phyloP scores from a whole-genome alignment of 371 early-diverging fungal species.

The Mucor circinelloides region DNA sequence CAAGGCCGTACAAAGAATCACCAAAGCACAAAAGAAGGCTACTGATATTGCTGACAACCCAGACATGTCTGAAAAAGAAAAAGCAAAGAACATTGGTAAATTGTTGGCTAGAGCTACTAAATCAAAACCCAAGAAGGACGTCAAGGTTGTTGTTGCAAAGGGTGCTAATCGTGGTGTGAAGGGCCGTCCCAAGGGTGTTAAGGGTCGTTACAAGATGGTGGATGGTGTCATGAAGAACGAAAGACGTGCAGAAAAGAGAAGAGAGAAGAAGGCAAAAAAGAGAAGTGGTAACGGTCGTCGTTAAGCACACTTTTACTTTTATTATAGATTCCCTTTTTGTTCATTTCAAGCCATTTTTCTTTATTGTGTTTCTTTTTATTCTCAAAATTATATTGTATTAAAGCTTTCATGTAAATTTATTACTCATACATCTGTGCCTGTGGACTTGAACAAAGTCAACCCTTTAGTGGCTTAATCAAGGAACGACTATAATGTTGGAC shows the following conservation, averaged over 20 bases:
- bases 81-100: constrained; percentile 81
- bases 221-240: constrained; percentile 95
- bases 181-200: constrained; percentile 97
- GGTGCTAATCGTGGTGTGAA: constrained; percentile 82
- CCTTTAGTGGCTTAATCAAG: too few species aligned
- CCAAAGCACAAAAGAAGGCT: constrained; percentile 89
- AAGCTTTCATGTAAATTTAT: constrained; percentile 3
- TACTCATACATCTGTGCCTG: too few species aligned
- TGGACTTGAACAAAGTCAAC: too few species aligned
- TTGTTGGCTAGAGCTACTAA: constrained; percentile 69
- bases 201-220: constrained; percentile 96
- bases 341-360: background rate
- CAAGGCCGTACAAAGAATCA: constrained; percentile 69
- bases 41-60: constrained; percentile 82
- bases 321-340: constrained; percentile 18
- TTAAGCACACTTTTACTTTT: constrained; percentile 1
- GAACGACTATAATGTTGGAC: too few species aligned
- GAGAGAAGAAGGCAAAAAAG: constrained; percentile 61
- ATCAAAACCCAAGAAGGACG: constrained; percentile 76
- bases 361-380: background rate
- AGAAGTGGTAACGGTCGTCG: constrained; percentile 27
- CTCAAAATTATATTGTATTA: background rate
- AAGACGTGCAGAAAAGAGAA: constrained; percentile 79
- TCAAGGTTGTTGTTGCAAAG: constrained; percentile 90
- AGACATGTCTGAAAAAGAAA: constrained; percentile 89